Conservation (phyloP, 257 asterid genomes). For the Fraxinus americana region DNA sequence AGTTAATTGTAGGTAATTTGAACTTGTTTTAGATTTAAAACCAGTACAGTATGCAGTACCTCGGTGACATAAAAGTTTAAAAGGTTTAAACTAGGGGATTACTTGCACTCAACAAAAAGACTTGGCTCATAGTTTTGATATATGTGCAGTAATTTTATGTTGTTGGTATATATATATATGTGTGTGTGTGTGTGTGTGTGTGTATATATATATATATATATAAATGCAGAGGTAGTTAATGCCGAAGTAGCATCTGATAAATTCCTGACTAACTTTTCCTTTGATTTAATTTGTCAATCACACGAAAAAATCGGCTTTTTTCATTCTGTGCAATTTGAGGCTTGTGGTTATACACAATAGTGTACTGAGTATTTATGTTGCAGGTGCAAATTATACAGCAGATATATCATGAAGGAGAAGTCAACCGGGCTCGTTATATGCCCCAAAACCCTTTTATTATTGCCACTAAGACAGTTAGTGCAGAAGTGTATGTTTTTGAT, state of each 20-base stretch:
- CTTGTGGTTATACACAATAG: neutral
- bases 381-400: constrained; percentile 98
- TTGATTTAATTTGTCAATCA: neutral
- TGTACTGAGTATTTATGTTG: constrained; percentile 20
- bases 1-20: no score
- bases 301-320: neutral
- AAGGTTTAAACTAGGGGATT: no score
- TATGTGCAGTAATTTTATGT: no score
- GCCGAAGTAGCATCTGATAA: neutral
- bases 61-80: no score
- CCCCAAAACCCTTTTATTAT: constrained; percentile 84
- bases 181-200: no score
- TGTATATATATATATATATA: no score
- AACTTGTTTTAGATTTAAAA: no score
- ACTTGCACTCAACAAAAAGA: no score
- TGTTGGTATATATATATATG: no score
- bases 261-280: neutral
- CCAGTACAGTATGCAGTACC: no score
- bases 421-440: constrained; percentile 94
- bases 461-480: constrained; percentile 89
- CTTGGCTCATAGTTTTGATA: no score
- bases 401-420: constrained; percentile 95
- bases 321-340: neutral
- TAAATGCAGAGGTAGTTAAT: neutral
- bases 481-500: constrained; percentile 90